Evolutionary conservation across 1,284 basidiomycete species (phyloP), one percentile per base, ranked within the genome.

Genomic region (Exobasidium cylindrosporum): DNA sequence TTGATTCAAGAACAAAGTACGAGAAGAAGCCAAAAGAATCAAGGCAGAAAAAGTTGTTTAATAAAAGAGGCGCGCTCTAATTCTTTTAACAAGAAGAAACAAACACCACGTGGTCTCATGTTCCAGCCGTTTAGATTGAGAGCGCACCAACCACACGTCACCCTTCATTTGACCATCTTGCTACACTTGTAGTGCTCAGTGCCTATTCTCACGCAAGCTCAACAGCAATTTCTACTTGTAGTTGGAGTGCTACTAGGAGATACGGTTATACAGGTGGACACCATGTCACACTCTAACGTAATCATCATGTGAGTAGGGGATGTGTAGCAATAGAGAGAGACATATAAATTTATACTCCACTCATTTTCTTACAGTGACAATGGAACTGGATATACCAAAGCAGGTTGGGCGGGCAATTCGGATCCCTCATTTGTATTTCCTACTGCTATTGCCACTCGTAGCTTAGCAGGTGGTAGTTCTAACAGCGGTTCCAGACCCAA

Each of bases 381-480:
- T 85, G 95, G 95, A 61, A 97, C 94, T 53, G 95, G 95, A 21
- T 97, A 87, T 83, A 95, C 93, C 26, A 97, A 97, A 87, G 89
- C 53, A 72, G 95, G 95, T 53, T 98, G 96, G 82, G 95, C 96
- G 57, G 96, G 96, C 60, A 98, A 98, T 83, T 96, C 92, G 60
- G 94, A 97, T 82, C 96, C 95, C 49, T 97, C 93, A 10, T 98
- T 96, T 53, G 78, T 80, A 21, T 81, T 78, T 66, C 76, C 73
- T 30, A 79, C 72, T 26, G 78, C 78, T 54, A 79, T 79, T 24
- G 78, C 78, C 4, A 77, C 78, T n/a, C 68, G 79, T 11, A 64
- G 72, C 28, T 70, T 68, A 13, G 66, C 60, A 11, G 58, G 62
- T 55, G 57, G 63, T 14, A 64, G 63, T 43, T 31, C 58, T 32